phyloP scores from a whole-genome alignment of 2,329 filamentous ascomycete species.

The Cladosporium colombiae region DNA sequence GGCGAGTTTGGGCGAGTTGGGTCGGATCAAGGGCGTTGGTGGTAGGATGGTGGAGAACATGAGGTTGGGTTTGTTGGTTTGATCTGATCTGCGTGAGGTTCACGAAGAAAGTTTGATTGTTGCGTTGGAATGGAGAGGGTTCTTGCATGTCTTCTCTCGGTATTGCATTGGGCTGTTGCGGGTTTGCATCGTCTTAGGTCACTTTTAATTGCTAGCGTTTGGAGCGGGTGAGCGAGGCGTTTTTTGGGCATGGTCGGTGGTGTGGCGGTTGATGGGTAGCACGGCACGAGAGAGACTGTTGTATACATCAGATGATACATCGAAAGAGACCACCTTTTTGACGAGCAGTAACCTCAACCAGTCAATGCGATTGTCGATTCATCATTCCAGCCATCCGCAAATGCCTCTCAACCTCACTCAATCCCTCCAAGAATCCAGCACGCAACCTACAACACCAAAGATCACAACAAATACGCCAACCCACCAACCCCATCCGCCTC shows the following conservation, averaged over 20 bases:
- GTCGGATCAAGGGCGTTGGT: slow-evolving; percentile 51
- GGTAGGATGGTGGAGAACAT: slow-evolving; percentile 54
- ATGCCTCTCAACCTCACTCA: neutral
- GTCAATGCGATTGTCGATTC: neutral
- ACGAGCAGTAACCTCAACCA: neutral
- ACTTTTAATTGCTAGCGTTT: slow-evolving; percentile 6
- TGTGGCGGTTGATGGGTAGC: neutral
- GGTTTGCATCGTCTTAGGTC: neutral
- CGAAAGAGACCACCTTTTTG: neutral
- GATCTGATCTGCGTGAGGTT: neutral
- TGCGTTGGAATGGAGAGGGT: neutral
- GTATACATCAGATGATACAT: neutral
- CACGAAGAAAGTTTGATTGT: neutral
- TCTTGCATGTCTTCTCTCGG: neutral
- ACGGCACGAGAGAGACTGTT: neutral
- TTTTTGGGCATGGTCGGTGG: neutral
- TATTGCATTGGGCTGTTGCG: neutral
- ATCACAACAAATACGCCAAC: neutral
- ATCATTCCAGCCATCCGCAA: neutral
- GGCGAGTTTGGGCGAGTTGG: slow-evolving; percentile 45
- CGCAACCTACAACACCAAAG: too few relatives aligned
- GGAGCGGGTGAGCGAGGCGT: slow-evolving; percentile 17
- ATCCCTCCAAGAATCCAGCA: neutral
- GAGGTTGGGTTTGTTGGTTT: slow-evolving; percentile 42
- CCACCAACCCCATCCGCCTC: neutral